A percentile compares a stretch with the other conserved stretches of the same genome.
Evolutionary conservation across 768 basidiomycete genomes (phyloP).

Genomic region (Mycena latifolia): DNA sequence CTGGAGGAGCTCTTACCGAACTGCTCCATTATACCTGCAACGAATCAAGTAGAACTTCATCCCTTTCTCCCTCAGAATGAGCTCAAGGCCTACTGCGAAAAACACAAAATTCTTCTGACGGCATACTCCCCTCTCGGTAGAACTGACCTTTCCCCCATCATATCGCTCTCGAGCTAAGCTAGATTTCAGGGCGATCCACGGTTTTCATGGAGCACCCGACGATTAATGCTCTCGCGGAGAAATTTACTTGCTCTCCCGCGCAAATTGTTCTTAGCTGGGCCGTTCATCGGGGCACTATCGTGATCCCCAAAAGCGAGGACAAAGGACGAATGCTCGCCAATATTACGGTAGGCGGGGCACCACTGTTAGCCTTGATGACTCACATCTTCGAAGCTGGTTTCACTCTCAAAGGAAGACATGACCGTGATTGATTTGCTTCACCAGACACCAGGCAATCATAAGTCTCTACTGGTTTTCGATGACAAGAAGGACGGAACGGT

Average conservation of each 20-base stretch:
- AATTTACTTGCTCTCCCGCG: conserved; percentile 51
- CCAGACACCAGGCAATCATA: conserved; percentile 54
- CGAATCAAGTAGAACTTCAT: conserved; percentile 71
- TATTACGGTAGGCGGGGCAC: conserved; percentile 48
- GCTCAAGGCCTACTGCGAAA: conserved; percentile 61
- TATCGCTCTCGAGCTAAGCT: neutral
- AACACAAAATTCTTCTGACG: conserved; percentile 58
- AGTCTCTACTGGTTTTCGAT: conserved; percentile 37
- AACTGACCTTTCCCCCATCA: neutral
- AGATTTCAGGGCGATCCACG: conserved; percentile 36
- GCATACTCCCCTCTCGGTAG: conserved; percentile 34
- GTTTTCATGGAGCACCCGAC: conserved; percentile 49
- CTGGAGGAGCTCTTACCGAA: conserved; percentile 54
- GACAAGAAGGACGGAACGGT: conserved; percentile 37
- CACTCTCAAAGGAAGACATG: conserved; percentile 53
- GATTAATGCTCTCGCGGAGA: conserved; percentile 48
- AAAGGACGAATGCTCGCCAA: conserved; percentile 62
- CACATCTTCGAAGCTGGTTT: conserved; percentile 45
- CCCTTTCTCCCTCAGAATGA: conserved; percentile 67
- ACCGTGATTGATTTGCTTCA: conserved; percentile 56
- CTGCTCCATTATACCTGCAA: conserved; percentile 60
- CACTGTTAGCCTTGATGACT: conserved; percentile 38
- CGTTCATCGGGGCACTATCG: conserved; percentile 68
- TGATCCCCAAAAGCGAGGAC: conserved; percentile 73
- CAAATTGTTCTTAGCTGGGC: conserved; percentile 76